Base-by-base conservation (phyloP, 371 early-diverging fungal genomes). In the Mucor racemosus region DNA sequence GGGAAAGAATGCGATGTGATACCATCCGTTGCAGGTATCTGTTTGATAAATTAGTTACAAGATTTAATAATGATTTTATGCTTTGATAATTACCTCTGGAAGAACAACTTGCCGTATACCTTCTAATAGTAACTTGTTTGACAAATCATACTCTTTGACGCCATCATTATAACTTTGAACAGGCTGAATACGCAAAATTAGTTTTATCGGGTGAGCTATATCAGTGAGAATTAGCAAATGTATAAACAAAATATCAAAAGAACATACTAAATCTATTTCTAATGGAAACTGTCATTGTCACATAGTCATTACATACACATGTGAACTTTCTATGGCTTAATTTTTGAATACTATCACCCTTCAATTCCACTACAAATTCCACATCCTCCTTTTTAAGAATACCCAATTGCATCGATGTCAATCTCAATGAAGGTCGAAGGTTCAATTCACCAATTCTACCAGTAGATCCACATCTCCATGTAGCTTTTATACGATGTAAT, bases 101-200 rank as follows among this genome's bases (percentile, higher is more conserved):
- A 88, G 67, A 6, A 84, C 81, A 11, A 85, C 72, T 65, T 88
- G 89, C 31, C 82, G 67, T 15, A 87, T 65, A 7, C 89, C 89
- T 67, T 88, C 86, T 78, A 86, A 80, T 21, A 82, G 71, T 68
- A 88, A 68, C 31, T 83, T 80, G n/a, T 78, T 77, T 10, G 82
- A 76, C 64, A 87, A 68, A 60, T 86, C 86, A 67, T 83, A 86
- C 56, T 87, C 89, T 73, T 85, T 87, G 5, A 81, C 79, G 0
- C 86, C 85, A 62, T 86, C 82, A 58, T 82, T 81, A 57, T 84
- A 84, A 26, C 79, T 85, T 66, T 86, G 89, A 14, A 87, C 87
- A n/a, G 89, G 86, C 64, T 88, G 89, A 67, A 86, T 80, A 48
- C 89, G 75, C 62, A 88, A 69, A 61, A 86, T 84, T 26, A 86